These are phyloP conservation scores for Stenogyne calaminthoides DNA, from an alignment of 305 asterid genomes.

Conservation along the genomic window DNA sequence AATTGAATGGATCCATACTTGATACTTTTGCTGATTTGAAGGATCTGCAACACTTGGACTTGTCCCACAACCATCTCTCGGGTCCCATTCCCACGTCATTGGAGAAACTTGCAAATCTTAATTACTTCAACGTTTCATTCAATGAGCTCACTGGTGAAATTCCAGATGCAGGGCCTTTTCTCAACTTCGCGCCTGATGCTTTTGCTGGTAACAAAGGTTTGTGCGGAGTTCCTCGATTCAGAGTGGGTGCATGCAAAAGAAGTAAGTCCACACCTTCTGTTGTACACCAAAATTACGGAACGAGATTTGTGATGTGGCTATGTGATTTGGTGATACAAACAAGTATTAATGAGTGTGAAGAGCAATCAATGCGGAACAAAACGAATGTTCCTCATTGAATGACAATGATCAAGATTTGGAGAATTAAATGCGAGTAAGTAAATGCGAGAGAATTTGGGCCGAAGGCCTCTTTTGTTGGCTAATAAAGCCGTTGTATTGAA, in stretches of 20 bases:
- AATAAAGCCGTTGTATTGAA: no score
- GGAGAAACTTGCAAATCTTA: not conserved
- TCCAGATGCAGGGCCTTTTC: constrained; percentile 5
- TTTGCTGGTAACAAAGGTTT: not conserved
- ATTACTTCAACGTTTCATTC: not conserved
- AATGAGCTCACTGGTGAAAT: not conserved
- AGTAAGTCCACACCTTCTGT: no score
- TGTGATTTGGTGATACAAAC: no score
- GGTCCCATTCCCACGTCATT: not conserved
- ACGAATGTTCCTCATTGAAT: no score
- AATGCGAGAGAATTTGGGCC: no score
- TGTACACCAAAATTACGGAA: no score
- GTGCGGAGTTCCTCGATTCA: not conserved
- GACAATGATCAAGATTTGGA: no score
- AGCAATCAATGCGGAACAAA: no score
- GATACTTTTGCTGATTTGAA: not conserved
- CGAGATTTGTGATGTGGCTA: no score
- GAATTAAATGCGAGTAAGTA: no score
- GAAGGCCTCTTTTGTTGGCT: no score
- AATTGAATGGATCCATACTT: not conserved
- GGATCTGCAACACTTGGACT: not conserved
- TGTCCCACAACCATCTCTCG: not conserved
- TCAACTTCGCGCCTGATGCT: not conserved
- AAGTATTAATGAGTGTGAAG: no score
- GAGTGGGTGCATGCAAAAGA: not conserved